Evolutionary conservation across 768 basidiomycete genomes (phyloP), one percentile per base, ranked within the genome.

Genomic region (Lactarius akahatsu): DNA sequence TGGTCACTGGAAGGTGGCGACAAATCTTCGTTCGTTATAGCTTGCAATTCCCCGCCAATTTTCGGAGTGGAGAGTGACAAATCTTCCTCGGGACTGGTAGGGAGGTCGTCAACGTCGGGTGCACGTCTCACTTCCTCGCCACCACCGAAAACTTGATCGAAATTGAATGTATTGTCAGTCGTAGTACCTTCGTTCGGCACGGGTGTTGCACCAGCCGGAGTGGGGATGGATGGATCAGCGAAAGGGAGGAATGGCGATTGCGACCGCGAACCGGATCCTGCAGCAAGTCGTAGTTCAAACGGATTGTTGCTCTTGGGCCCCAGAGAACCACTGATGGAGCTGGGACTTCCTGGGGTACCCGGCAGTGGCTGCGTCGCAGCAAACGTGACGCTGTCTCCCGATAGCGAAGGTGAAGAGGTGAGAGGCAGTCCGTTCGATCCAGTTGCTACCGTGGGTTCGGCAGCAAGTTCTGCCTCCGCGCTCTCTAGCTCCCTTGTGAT

Each of bases 251-350:
- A 88, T 1, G 88, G 87, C 0, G 88, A 88, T 66, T 83, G 82
- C 1, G 87, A 81, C 40, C 83, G 84, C 38, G 77, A 76, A 3
- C 73, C 71, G 38, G 76, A 68, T 57, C 78, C 81, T 30, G 79
- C 69, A 1, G 80, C 79, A 36, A 95, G 75, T 56, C 89, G 76
- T 55, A 88, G 80, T 66, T 92, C 94, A 73, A 98, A 98, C 4
- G 95, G 96, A 75, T 98, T 98, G 73, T 90, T 96, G 72, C 91
- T 94, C 80, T 91, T 91, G 63, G 77, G 75, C 55, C 77, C 67
- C 6, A 69, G 55, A n/a, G 78, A 77, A 28, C 86, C 82, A 43
- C 78, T 71, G 9, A 80, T 76, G 7, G 87, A 83, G n/a, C 72
- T 61, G 1, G 71, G 64, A 23, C 67, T 62, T 20, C 88, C 86